Percentiles rank a stretch among this genome's conserved stretches.
These are phyloP conservation scores for Colletotrichum theobromicola DNA, from an alignment of 2,329 filamentous ascomycete genomes.

Conservation along the genomic window DNA sequence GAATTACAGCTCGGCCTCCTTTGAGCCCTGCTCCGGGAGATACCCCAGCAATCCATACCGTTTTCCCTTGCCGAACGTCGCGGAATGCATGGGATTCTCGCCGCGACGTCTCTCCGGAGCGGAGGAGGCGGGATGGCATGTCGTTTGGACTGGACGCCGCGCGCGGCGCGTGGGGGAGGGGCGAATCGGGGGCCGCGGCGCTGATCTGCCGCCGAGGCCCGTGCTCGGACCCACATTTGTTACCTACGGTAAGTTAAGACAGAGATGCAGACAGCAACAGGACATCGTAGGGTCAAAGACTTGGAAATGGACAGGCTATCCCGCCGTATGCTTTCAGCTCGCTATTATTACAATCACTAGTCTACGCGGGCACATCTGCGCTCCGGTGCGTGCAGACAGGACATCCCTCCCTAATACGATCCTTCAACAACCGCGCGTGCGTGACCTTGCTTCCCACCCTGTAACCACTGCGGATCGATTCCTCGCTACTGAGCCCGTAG, in stretches of 20 bases:
- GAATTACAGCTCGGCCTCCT: conserved; percentile 12
- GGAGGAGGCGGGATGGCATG: neutral
- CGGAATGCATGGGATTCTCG: conserved; percentile 14
- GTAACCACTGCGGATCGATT: conserved; percentile 51
- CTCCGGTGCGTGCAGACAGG: conserved; percentile 53
- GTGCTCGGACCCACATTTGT: neutral
- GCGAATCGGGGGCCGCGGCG: neutral
- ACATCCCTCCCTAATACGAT: conserved; percentile 71
- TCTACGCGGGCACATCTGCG: neutral
- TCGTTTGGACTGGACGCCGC: neutral
- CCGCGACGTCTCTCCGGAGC: neutral
- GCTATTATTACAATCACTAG: neutral
- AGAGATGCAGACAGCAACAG: too few species aligned
- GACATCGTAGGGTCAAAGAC: neutral
- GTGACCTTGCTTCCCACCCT: conserved; percentile 88
- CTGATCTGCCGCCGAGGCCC: neutral
- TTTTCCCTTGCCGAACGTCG: conserved; percentile 9
- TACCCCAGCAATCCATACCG: conserved; percentile 19
- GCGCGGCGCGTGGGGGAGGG: neutral
- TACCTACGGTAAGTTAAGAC: too few species aligned
- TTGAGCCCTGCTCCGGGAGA: conserved; percentile 10
- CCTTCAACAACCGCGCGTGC: conserved; percentile 78
- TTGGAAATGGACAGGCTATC: neutral
- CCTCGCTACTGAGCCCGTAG: conserved; percentile 47
- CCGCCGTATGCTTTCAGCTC: neutral